phyloP scores from a whole-genome alignment of 2,329 filamentous ascomycete genomes.

The Colletotrichum shisoi region DNA sequence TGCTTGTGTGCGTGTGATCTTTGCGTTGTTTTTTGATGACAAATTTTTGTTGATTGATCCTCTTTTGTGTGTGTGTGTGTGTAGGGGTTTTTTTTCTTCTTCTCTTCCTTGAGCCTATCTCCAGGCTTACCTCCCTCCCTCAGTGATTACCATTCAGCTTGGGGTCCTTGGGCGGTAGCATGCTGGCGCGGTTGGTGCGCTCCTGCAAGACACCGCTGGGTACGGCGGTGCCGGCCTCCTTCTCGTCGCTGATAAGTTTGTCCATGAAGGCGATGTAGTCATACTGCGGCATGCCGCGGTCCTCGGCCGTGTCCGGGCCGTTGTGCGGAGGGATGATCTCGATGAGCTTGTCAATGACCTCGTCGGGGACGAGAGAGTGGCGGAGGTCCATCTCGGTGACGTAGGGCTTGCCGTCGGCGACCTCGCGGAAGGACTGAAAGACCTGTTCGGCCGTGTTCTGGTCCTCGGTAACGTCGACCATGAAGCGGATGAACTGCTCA shows the following conservation, averaged over 20 bases:
- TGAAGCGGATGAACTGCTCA: slow-evolving; percentile 98
- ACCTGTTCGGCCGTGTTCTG: slow-evolving; percentile 99
- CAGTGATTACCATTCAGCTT: slow-evolving; percentile 50
- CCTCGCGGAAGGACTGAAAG: slow-evolving; percentile 96
- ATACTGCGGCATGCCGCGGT: slow-evolving; percentile 84
- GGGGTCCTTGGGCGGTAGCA: slow-evolving; percentile 47
- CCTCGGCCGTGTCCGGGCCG: slow-evolving; percentile 85
- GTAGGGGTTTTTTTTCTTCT: background rate
- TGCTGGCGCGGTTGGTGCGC: slow-evolving; percentile 46
- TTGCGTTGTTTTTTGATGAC: background rate
- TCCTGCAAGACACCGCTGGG: slow-evolving; percentile 48
- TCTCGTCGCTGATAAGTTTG: slow-evolving; percentile 68
- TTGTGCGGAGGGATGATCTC: slow-evolving; percentile 84
- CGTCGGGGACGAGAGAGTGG: slow-evolving; percentile 93
- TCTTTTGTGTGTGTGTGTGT: background rate
- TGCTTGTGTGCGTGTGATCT: slow-evolving; percentile 2
- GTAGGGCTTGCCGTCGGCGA: slow-evolving; percentile 97
- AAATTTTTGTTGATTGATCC: background rate
- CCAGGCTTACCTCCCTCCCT: background rate
- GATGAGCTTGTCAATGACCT: slow-evolving; percentile 92
- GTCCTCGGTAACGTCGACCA: slow-evolving; percentile 98
- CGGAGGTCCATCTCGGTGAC: slow-evolving; percentile 97
- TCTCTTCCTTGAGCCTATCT: background rate
- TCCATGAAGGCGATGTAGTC: slow-evolving; percentile 99
- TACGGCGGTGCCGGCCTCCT: slow-evolving; percentile 44